A percentile compares a stretch with the other conserved stretches of the same genome.
phyloP scores from a whole-genome alignment of 441 rosid genomes.

The Bocquillonia castaneifolia region DNA sequence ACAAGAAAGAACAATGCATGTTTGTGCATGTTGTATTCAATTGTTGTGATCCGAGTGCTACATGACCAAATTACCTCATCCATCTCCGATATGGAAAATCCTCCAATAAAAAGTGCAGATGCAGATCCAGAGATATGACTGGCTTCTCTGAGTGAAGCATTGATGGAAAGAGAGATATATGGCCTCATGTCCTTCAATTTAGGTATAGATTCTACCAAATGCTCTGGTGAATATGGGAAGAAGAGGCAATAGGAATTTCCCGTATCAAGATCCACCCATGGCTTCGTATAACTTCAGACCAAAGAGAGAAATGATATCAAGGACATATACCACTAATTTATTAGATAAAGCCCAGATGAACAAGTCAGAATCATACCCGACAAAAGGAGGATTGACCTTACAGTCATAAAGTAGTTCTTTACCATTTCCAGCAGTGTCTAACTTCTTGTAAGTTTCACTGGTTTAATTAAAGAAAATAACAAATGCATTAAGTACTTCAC shows the following conservation, averaged over 20 bases:
- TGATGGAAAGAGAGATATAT: constrained; percentile 54
- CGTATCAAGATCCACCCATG: constrained; percentile 58
- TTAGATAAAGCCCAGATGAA: constrained; percentile 13
- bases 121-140: constrained; percentile 66
- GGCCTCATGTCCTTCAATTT: constrained; percentile 53
- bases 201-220: constrained; percentile 55
- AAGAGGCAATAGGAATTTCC: constrained; percentile 66
- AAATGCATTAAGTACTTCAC: neutral
- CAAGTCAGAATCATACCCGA: constrained; percentile 55
- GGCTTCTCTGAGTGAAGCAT: constrained; percentile 56
- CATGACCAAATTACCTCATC: constrained; percentile 42
- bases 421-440: constrained; percentile 33
- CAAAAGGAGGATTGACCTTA: constrained; percentile 66
- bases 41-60: constrained; percentile 4
- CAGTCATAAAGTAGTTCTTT: constrained; percentile 53
- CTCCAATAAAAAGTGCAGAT: constrained; percentile 83
- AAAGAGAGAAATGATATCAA: constrained; percentile 20
- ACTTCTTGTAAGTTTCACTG: constrained; percentile 38
- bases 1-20: constrained; percentile 16
- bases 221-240: constrained; percentile 90
- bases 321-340: neutral
- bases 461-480: constrained; percentile 6
- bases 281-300: constrained; percentile 72
- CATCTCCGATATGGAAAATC: constrained; percentile 70
- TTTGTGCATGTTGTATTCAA: constrained; percentile 10